Conservation (phyloP, 805 yeast genomes). For the Metschnikowia proteae region DNA sequence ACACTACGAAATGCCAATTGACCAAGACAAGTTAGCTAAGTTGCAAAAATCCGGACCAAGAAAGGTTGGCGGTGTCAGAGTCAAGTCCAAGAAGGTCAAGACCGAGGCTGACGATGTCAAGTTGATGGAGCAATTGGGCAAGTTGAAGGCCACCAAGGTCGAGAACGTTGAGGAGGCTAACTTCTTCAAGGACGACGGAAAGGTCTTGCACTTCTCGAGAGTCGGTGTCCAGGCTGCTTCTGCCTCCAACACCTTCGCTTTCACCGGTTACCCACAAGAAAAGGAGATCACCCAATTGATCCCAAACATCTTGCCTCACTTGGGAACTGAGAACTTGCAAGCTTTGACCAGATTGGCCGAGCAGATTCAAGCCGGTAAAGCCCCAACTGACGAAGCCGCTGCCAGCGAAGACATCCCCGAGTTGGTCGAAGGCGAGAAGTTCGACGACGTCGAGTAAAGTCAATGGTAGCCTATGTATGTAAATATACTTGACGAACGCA, state of each 20-base stretch:
- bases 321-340: slow-evolving; percentile 92
- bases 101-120: slow-evolving; percentile 86
- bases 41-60: slow-evolving; percentile 79
- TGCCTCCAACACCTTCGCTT: slow-evolving; percentile 85
- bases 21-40: slow-evolving; percentile 91
- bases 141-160: slow-evolving; percentile 83
- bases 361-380: slow-evolving; percentile 67
- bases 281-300: slow-evolving; percentile 87
- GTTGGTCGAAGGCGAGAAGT: slow-evolving; percentile 85
- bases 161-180: slow-evolving; percentile 95
- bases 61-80: slow-evolving; percentile 83
- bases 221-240: slow-evolving; percentile 95
- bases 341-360: slow-evolving; percentile 86
- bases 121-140: slow-evolving; percentile 82
- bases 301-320: slow-evolving; percentile 91
- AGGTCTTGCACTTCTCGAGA: slow-evolving; percentile 91
- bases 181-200: slow-evolving; percentile 95
- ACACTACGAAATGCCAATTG: slow-evolving; percentile 62
- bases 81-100: slow-evolving; percentile 77
- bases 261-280: slow-evolving; percentile 93
- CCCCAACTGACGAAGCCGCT: slow-evolving; percentile 44
- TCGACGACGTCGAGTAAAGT: slow-evolving; percentile 54
- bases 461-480: slow-evolving; percentile 7
- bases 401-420: slow-evolving; percentile 62
- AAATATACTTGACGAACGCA: slow-evolving; percentile 14